phyloP scores from a whole-genome alignment of 805 yeast species.

The Candida ficus region DNA sequence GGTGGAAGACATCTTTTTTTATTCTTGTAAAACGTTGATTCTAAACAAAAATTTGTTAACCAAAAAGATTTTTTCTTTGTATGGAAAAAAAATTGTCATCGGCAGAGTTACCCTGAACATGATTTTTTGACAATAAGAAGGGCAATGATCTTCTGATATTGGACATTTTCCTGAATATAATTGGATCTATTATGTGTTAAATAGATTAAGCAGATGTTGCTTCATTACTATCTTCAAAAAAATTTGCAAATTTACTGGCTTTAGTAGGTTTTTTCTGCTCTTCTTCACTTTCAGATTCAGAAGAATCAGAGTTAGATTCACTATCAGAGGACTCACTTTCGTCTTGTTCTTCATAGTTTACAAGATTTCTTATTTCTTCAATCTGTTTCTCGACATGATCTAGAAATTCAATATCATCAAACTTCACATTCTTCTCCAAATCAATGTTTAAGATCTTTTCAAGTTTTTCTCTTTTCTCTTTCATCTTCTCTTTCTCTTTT shows the following conservation, averaged over 20 bases:
- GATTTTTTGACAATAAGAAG: no score
- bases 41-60: neutral
- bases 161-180: no score
- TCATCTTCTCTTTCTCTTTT: constrained; percentile 17
- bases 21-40: neutral
- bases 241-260: constrained; percentile 4
- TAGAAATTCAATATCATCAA: constrained; percentile 32
- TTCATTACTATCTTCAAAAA: constrained; percentile 10
- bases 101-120: neutral
- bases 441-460: constrained; percentile 28
- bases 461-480: constrained; percentile 33
- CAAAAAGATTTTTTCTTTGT: neutral
- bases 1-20: constrained; percentile 10
- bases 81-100: neutral
- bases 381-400: constrained; percentile 35
- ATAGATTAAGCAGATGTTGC: no score
- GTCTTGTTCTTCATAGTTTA: constrained; percentile 9
- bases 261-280: no score
- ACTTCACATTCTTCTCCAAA: constrained; percentile 26
- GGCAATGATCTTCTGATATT: no score
- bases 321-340: constrained; percentile 6
- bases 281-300: neutral
- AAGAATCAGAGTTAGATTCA: constrained; percentile 1
- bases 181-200: no score
- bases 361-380: constrained; percentile 29